Percentiles rank a stretch among this genome's conserved stretches.
Conservation (phyloP, 1,139 yeast species). For the Scheffersomyces titani region DNA sequence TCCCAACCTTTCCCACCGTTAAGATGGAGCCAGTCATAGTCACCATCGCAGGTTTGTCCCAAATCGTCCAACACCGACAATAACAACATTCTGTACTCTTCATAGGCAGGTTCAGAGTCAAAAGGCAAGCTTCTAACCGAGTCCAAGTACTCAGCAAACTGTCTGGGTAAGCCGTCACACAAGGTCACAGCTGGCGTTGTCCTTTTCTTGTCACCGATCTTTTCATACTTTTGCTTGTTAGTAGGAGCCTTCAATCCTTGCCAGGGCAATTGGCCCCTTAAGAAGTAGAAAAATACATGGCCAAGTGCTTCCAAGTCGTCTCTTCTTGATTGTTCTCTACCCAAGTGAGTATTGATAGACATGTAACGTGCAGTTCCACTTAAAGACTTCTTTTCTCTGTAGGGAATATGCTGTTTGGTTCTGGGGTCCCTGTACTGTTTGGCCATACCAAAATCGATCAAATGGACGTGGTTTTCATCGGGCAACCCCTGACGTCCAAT, state of each 20-base stretch:
- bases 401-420: constrained; percentile 94
- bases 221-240: constrained; percentile 93
- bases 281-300: constrained; percentile 90
- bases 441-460: constrained; percentile 95
- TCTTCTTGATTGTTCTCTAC: constrained; percentile 93
- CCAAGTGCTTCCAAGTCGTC: constrained; percentile 96
- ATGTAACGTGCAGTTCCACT: constrained; percentile 97
- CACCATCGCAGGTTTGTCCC: constrained; percentile 79
- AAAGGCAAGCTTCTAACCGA: constrained; percentile 82
- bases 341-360: constrained; percentile 96
- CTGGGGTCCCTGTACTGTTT: constrained; percentile 95
- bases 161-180: constrained; percentile 82
- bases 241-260: constrained; percentile 99
- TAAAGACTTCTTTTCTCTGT: constrained; percentile 89
- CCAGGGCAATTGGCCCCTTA: constrained; percentile 96
- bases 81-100: constrained; percentile 75
- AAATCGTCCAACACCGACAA: constrained; percentile 69
- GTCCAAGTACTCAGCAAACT: constrained; percentile 82
- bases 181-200: constrained; percentile 77
- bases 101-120: constrained; percentile 95
- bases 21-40: constrained; percentile 92
- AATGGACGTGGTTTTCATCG: constrained; percentile 55
- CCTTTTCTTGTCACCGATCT: constrained; percentile 93
- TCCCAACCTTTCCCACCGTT: constrained; percentile 96
- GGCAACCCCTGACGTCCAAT: constrained; percentile 70